Conservation (phyloP, 768 basidiomycete species). For the Pluteus cervinus region DNA sequence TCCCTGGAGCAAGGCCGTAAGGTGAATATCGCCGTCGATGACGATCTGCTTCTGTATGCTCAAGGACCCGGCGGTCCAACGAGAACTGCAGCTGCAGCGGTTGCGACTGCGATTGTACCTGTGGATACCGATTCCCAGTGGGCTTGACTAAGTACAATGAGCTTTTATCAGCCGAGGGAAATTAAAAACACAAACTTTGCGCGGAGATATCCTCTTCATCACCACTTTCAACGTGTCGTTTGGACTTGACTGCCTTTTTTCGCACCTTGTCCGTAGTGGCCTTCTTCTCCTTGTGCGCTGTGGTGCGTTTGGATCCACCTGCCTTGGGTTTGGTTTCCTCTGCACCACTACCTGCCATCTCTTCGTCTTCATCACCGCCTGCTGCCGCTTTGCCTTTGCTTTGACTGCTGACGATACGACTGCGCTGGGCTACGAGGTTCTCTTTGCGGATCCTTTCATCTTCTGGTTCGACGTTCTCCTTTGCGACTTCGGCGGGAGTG, state of each 20-base stretch:
- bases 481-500: constrained; percentile 29
- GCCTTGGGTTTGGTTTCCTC: constrained; percentile 13
- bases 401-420: constrained; percentile 29
- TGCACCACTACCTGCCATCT: constrained; percentile 16
- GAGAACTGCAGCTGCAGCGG: no score
- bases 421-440: constrained; percentile 33
- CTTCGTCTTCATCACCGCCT: constrained; percentile 15
- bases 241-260: constrained; percentile 15
- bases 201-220: no score
- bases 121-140: no score
- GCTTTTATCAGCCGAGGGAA: no score
- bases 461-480: constrained; percentile 42
- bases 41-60: no score
- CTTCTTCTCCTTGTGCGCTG: constrained; percentile 16
- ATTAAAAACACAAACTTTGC: no score
- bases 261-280: constrained; percentile 15
- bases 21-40: constrained; percentile 31
- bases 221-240: no score
- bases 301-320: constrained; percentile 13
- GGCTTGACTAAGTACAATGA: no score
- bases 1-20: constrained; percentile 14
- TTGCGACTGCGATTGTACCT: no score
- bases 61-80: no score
- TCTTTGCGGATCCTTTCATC: constrained; percentile 33
- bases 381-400: no score